A percentile compares a stretch with the other conserved stretches of the same genome.
Conservation (phyloP, 768 basidiomycete species). For the Mycena floridula region DNA sequence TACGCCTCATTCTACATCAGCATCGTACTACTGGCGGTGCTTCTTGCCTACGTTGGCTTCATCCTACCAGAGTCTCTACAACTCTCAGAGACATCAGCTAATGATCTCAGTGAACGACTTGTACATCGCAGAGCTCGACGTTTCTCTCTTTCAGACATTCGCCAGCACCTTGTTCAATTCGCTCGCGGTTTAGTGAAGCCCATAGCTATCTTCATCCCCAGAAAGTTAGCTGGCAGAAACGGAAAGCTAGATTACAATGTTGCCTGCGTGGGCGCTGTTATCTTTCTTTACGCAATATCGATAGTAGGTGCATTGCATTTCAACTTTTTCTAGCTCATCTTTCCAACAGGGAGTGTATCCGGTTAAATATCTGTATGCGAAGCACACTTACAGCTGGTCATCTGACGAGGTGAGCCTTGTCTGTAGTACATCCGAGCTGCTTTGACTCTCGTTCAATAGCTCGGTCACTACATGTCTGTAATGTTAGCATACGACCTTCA, state of each 20-base stretch:
- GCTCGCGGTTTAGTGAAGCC: conserved; percentile 51
- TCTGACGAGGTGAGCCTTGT: conserved; percentile 48
- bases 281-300: conserved; percentile 62
- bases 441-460: too few relatives aligned
- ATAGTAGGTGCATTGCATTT: conserved; percentile 36
- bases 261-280: conserved; percentile 54
- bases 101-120: conserved; percentile 12
- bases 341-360: conserved; percentile 54
- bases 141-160: conserved; percentile 22
- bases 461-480: conserved; percentile 75
- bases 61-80: conserved; percentile 50
- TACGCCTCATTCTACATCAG: conserved; percentile 43
- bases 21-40: conserved; percentile 28
- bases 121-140: conserved; percentile 20
- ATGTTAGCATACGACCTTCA: too few relatives aligned
- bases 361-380: conserved; percentile 74
- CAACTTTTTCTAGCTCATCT: conserved; percentile 2
- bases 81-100: conserved; percentile 8
- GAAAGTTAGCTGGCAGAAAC: conserved; percentile 28
- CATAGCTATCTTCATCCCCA: conserved; percentile 64
- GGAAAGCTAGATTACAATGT: conserved; percentile 66
- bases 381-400: conserved; percentile 65
- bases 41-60: conserved; percentile 34
- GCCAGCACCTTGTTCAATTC: conserved; percentile 21
- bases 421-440: too few relatives aligned